These are phyloP conservation scores for Mycena venus DNA, from an alignment of 768 basidiomycete genomes.

Conservation along the genomic window DNA sequence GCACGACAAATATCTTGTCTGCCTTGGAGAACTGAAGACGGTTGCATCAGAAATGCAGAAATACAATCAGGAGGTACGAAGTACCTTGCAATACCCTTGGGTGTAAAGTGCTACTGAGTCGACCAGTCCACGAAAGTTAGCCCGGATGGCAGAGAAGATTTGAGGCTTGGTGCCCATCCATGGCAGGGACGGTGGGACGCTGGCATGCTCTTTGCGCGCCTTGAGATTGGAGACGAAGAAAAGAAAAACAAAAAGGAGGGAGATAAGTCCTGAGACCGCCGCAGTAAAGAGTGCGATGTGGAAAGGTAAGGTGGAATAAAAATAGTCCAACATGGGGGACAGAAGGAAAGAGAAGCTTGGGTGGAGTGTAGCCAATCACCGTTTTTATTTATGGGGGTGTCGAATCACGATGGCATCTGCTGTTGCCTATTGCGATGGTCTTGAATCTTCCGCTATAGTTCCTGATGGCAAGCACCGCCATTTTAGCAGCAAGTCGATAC, in stretches of 20 bases:
- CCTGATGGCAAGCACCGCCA: neutral
- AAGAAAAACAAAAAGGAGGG: conserved; percentile 23
- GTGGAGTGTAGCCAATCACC: neutral
- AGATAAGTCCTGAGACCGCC: neutral
- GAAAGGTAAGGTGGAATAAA: neutral
- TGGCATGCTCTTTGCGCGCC: conserved; percentile 28
- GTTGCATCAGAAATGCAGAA: neutral
- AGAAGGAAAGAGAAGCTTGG: neutral
- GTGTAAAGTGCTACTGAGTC: conserved; percentile 22
- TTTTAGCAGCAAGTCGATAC: neutral
- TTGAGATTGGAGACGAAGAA: conserved; percentile 28
- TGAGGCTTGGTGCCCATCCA: conserved; percentile 27
- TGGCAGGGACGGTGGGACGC: conserved; percentile 9
- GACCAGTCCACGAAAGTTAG: conserved; percentile 25
- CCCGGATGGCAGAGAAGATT: conserved; percentile 18
- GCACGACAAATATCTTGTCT: conserved; percentile 18
- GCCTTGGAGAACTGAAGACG: conserved; percentile 25
- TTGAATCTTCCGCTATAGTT: too few relatives aligned
- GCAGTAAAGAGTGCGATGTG: conserved; percentile 6
- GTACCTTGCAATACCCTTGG: conserved; percentile 26
- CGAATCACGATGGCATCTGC: neutral
- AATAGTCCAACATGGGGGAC: conserved; percentile 1
- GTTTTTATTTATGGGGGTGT: neutral
- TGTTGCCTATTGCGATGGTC: neutral
- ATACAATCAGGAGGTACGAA: neutral